Percentiles rank a stretch among this genome's conserved stretches.
These are phyloP conservation scores for Fusarium phyllophilum DNA, from an alignment of 2,329 filamentous ascomycete genomes.

Conservation along the genomic window DNA sequence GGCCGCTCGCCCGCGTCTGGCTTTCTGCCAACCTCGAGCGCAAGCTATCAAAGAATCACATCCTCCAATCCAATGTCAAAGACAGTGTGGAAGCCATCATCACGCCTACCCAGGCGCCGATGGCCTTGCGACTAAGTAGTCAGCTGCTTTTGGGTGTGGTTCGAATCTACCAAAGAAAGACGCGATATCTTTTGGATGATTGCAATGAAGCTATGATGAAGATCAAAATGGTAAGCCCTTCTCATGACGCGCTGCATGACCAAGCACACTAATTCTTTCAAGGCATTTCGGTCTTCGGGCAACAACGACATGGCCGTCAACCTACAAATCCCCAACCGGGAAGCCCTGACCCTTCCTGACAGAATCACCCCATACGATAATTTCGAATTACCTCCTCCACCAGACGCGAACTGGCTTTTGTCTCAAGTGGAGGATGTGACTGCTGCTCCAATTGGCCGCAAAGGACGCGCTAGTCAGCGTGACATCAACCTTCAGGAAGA, in stretches of 20 bases:
- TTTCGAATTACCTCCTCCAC: slow-evolving; percentile 79
- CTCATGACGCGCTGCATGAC: neutral
- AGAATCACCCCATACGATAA: slow-evolving; percentile 92
- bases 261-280: slow-evolving; percentile 55
- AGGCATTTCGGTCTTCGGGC: slow-evolving; percentile 94
- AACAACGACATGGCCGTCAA: slow-evolving; percentile 95
- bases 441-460: slow-evolving; percentile 63
- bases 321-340: slow-evolving; percentile 82
- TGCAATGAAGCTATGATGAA: slow-evolving; percentile 98
- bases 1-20: slow-evolving; percentile 97
- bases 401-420: slow-evolving; percentile 86
- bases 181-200: slow-evolving; percentile 94
- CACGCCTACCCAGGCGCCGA: slow-evolving; percentile 89
- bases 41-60: slow-evolving; percentile 97
- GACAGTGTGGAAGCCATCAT: slow-evolving; percentile 97
- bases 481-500: slow-evolving; percentile 77
- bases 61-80: slow-evolving; percentile 92
- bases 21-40: slow-evolving; percentile 97
- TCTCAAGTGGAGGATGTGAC: slow-evolving; percentile 75
- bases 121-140: slow-evolving; percentile 92
- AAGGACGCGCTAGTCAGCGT: slow-evolving; percentile 66
- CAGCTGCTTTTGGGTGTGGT: slow-evolving; percentile 96
- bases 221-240: slow-evolving; percentile 87
- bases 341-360: slow-evolving; percentile 89
- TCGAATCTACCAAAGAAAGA: slow-evolving; percentile 96